Evolutionary conservation across 176 grass and related monocot genomes (phyloP).

Genomic region (Phyllostachys edulis): DNA sequence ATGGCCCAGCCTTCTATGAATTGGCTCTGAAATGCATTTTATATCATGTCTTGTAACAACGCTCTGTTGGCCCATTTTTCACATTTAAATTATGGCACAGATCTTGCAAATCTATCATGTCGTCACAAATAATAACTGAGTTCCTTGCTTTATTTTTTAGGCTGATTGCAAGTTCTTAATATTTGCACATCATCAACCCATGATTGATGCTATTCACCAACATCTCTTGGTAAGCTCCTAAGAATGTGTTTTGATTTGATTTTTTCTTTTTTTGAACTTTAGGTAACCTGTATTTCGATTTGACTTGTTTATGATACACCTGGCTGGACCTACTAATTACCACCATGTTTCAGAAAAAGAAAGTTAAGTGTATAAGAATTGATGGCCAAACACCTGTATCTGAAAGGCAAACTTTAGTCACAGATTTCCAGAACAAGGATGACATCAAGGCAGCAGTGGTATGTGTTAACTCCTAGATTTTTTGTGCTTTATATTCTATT

Average conservation of each 20-base stretch:
- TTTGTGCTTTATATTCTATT: slow-evolving; percentile 5
- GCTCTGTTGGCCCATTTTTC: not conserved
- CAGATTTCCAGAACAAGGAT: slow-evolving; percentile 81
- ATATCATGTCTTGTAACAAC: not conserved
- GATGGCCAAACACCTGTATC: slow-evolving; percentile 71
- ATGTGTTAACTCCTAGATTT: slow-evolving; percentile 29
- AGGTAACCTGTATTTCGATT: not conserved
- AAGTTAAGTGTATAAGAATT: slow-evolving; percentile 89
- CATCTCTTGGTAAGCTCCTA: slow-evolving; percentile 65
- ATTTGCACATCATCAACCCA: slow-evolving; percentile 91
- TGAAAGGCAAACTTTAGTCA: slow-evolving; percentile 77
- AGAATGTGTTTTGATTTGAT: not conserved
- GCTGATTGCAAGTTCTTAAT: slow-evolving; percentile 93
- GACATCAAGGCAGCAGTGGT: slow-evolving; percentile 88
- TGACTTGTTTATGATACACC: slow-evolving; percentile 4
- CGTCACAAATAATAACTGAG: not conserved
- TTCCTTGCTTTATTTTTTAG: slow-evolving; percentile 46
- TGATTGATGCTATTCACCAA: slow-evolving; percentile 80
- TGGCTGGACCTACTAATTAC: not conserved
- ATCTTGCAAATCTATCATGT: slow-evolving; percentile 1
- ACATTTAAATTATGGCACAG: not conserved
- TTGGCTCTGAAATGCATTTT: slow-evolving; percentile 23
- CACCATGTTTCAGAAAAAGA: slow-evolving; percentile 70
- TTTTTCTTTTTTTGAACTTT: too few species aligned
- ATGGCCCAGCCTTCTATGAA: not conserved